These are phyloP conservation scores for Talaromyces sp. DNA, from an alignment of 2,329 filamentous ascomycete genomes.

Conservation along the genomic window DNA sequence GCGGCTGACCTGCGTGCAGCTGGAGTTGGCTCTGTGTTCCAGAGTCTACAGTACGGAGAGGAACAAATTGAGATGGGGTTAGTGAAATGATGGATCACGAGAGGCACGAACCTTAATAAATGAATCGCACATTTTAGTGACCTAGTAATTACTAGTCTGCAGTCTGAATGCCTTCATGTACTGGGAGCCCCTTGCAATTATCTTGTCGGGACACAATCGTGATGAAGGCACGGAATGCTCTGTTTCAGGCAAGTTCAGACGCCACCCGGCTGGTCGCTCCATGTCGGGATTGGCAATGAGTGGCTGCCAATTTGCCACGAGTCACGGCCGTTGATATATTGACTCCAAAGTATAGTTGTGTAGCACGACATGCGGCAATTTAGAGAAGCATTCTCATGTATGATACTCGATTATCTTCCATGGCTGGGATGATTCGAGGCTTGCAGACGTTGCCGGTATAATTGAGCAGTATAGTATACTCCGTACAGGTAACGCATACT, in stretches of 20 bases:
- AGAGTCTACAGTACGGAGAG: background rate
- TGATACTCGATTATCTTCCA: background rate
- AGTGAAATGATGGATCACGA: background rate
- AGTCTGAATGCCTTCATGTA: background rate
- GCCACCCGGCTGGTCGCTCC: background rate
- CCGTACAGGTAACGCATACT: background rate
- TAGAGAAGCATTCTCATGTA: background rate
- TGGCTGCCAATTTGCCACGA: conserved; percentile 1
- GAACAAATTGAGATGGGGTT: background rate
- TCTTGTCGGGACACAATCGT: background rate
- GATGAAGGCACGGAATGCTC: background rate
- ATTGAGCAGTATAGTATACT: background rate
- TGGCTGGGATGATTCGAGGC: background rate
- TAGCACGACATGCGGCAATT: background rate
- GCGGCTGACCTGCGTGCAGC: conserved; percentile 7
- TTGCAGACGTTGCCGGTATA: background rate
- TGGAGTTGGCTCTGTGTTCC: background rate
- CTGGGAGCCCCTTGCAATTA: background rate
- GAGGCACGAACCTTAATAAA: background rate
- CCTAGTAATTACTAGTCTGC: background rate
- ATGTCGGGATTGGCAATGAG: background rate
- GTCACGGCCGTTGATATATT: background rate
- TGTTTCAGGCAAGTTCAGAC: conserved; percentile 3
- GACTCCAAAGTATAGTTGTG: background rate
- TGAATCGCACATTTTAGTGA: background rate